Base-by-base conservation (phyloP, 1,139 yeast genomes). In the Pichia sp. region DNA sequence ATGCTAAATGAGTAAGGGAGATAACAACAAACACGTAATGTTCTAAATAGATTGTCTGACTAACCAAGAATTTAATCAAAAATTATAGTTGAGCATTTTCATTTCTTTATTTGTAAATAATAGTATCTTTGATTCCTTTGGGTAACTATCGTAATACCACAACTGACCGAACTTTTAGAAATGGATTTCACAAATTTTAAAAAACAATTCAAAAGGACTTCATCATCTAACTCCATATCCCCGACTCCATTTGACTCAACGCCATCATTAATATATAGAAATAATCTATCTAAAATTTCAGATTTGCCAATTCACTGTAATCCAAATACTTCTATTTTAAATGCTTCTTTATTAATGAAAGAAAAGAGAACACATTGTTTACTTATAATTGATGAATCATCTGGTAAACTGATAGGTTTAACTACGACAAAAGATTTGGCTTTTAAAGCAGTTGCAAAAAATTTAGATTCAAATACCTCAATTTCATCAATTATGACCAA, bases 351-450 rank as follows among this genome's bases (percentile, higher is more conserved):
- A 42, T 57, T 72, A 46, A 78, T 78, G 83, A 68, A 74, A 9
- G 78, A 78, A 27, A 69, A 65, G 47, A 57, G 82, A 40, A 78
- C 73, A 45, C 78, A 78, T 55, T 78, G 83, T 60, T 63, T 76
- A 25, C 55, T 75, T 7, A 65, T 74, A 4, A 74, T 69, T 40
- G 72, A 70, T 39, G 41, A 62, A 37, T 55, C 58, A 11, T 67
- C 69, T 16, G 80, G 76, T 27, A 76, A 76, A 45, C 71, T 85
- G 41, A 62, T 79, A 41, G 95, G 94, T 3, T 80, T 84, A 38
- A 79, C 83, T 64, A 85, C 95, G 3, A 89, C 92, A 34, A 83
- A 82, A 56, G 95, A 84, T 60, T 68, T 84, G 51, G 94, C 94
- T 0, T 82, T 82, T 59, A 65, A 74, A 46, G 64, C 60, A 5